Evolutionary conservation across 2,329 filamentous ascomycete species (phyloP).

Genomic region (Knufia fluminis): DNA sequence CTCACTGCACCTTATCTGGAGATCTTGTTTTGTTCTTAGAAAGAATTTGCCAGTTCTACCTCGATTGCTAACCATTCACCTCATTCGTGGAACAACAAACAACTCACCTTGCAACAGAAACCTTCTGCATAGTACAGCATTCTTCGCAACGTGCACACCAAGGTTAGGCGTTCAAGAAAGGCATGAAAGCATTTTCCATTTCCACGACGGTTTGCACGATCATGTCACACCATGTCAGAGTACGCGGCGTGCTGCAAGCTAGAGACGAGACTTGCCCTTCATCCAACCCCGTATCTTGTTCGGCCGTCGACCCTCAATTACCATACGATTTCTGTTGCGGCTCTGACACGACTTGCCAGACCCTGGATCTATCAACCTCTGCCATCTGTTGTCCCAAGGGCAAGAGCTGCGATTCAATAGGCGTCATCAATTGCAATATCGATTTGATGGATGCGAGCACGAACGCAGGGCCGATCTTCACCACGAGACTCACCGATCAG

Average conservation of each 20-base stretch:
- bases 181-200: too few relatives aligned
- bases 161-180: too few relatives aligned
- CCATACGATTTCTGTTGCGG: constrained; percentile 38
- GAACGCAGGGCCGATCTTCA: constrained; percentile 33
- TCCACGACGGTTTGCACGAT: too few relatives aligned
- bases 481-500: constrained; percentile 31
- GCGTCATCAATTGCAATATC: constrained; percentile 36
- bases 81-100: too few relatives aligned
- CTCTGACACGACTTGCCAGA: constrained; percentile 32
- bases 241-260: constrained; percentile 1
- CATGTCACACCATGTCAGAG: too few relatives aligned
- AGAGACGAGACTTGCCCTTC: constrained; percentile 9
- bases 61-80: too few relatives aligned
- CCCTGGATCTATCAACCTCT: constrained; percentile 33
- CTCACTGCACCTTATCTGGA: too few relatives aligned
- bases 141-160: too few relatives aligned
- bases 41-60: too few relatives aligned
- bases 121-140: too few relatives aligned
- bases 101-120: too few relatives aligned
- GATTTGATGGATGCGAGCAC: constrained; percentile 32
- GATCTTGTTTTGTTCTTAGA: too few relatives aligned
- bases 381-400: constrained; percentile 39
- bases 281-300: constrained; percentile 16
- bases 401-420: constrained; percentile 32
- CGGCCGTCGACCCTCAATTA: constrained; percentile 30